phyloP scores from a whole-genome alignment of 2,329 filamentous ascomycete species.

The Paracoccidioides lutzii region DNA sequence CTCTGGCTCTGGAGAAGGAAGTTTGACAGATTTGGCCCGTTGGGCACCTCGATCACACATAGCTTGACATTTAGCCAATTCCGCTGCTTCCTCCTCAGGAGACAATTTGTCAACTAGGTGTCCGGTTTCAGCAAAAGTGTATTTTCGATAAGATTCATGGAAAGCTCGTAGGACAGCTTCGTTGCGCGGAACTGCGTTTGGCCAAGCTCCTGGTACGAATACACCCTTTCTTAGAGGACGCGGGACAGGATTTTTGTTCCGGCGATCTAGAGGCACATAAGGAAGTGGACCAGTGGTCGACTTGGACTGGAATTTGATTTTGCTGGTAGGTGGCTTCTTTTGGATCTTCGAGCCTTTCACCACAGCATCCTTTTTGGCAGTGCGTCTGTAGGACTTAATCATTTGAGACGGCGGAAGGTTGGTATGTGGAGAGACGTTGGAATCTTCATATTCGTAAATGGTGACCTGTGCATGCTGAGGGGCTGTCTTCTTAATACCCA shows the following conservation, averaged over 20 bases:
- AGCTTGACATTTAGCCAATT: too few species aligned
- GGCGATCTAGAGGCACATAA: neutral
- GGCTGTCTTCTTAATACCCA: neutral
- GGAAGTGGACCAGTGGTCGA: neutral
- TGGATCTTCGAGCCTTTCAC: neutral
- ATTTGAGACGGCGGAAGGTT: neutral
- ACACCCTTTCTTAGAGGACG: neutral
- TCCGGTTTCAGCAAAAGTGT: too few species aligned
- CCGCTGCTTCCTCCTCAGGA: too few species aligned
- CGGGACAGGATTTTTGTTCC: neutral
- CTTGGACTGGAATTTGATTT: neutral
- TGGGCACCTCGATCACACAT: too few species aligned
- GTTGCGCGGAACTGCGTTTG: neutral
- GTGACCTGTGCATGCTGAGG: neutral
- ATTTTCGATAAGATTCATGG: neutral
- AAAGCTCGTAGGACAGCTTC: neutral
- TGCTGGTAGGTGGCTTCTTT: neutral
- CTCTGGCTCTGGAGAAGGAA: neutral
- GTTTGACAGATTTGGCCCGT: too few species aligned
- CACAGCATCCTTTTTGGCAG: slow-evolving; percentile 7
- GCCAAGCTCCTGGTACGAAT: neutral
- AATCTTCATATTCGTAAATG: neutral
- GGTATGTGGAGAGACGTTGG: neutral
- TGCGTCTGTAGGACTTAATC: neutral
- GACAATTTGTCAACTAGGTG: too few species aligned